Evolutionary conservation across 768 basidiomycete species (phyloP).

Genomic region (Tylopilus balloui): DNA sequence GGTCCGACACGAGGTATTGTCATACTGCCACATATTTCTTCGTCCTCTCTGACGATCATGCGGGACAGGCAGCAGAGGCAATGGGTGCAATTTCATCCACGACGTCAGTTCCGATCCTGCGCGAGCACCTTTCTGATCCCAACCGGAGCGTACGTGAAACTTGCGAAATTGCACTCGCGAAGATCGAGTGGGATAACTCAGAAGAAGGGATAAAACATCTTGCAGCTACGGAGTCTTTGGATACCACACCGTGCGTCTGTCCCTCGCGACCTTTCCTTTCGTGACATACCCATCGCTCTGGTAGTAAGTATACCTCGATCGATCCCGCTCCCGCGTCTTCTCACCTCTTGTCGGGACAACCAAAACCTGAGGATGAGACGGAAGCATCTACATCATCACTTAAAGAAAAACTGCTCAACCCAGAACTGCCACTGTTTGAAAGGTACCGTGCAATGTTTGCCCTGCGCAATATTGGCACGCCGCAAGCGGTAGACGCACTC

Average conservation of each 20-base stretch:
- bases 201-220: constrained; percentile 58
- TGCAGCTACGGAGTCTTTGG: constrained; percentile 27
- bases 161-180: constrained; percentile 93
- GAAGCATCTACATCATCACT: constrained; percentile 50
- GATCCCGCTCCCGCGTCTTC: constrained; percentile 87
- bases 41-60: constrained; percentile 10
- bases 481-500: constrained; percentile 83
- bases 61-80: constrained; percentile 87
- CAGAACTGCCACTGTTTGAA: constrained; percentile 70
- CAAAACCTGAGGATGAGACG: constrained; percentile 49
- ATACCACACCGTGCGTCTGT: constrained; percentile 35
- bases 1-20: constrained; percentile 90
- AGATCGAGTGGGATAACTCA: constrained; percentile 89
- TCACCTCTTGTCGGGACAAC: constrained; percentile 49
- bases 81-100: constrained; percentile 87
- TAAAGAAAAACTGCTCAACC: constrained; percentile 60
- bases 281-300: not conserved
- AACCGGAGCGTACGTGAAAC: constrained; percentile 85
- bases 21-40: not conserved
- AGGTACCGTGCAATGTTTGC: constrained; percentile 99
- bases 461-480: constrained; percentile 86
- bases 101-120: constrained; percentile 62
- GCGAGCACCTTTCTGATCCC: constrained; percentile 65
- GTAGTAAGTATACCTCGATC: constrained; percentile 72
- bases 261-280: not conserved